Conservation (phyloP, 257 asterid species). For the Misopates orontium region DNA sequence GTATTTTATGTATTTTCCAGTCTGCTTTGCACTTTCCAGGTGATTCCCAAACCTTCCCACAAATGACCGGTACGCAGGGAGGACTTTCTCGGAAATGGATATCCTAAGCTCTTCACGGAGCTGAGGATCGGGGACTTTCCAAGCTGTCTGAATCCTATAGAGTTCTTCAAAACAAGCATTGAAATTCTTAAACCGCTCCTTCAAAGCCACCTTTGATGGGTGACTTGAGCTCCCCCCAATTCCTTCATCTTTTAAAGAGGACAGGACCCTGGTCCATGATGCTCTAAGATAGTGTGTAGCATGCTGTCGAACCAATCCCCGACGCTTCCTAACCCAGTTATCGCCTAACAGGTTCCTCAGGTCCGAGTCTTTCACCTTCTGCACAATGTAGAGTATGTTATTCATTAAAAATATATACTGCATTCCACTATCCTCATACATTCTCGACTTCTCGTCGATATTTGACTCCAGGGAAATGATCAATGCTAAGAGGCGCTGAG, state of each 20-base stretch:
- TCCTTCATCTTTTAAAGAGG: constrained; percentile 88
- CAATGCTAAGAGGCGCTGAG: constrained; percentile 58
- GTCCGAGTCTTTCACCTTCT: constrained; percentile 88
- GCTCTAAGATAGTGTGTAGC: constrained; percentile 93
- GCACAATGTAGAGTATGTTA: constrained; percentile 84
- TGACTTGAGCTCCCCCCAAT: constrained; percentile 76
- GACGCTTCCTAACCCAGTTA: constrained; percentile 74
- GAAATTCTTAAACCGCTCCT: constrained; percentile 89
- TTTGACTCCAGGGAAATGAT: constrained; percentile 77
- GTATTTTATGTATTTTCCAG: constrained; percentile 85
- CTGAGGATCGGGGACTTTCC: constrained; percentile 96
- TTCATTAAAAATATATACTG: constrained; percentile 86
- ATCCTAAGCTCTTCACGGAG: constrained; percentile 96
- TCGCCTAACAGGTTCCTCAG: constrained; percentile 81
- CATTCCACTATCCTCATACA: constrained; percentile 87
- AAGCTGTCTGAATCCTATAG: constrained; percentile 81
- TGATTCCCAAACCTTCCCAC: constrained; percentile 83
- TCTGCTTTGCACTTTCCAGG: constrained; percentile 82
- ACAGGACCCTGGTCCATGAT: constrained; percentile 78
- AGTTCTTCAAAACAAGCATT: constrained; percentile 91
- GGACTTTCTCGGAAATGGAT: constrained; percentile 86
- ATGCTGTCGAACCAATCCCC: constrained; percentile 78
- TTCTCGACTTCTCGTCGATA: constrained; percentile 77
- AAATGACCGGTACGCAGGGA: constrained; percentile 93
- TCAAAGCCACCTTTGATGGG: constrained; percentile 77